phyloP scores from a whole-genome alignment of 495 filamentous ascomycete genomes.

The Trichoderma asperelloides region DNA sequence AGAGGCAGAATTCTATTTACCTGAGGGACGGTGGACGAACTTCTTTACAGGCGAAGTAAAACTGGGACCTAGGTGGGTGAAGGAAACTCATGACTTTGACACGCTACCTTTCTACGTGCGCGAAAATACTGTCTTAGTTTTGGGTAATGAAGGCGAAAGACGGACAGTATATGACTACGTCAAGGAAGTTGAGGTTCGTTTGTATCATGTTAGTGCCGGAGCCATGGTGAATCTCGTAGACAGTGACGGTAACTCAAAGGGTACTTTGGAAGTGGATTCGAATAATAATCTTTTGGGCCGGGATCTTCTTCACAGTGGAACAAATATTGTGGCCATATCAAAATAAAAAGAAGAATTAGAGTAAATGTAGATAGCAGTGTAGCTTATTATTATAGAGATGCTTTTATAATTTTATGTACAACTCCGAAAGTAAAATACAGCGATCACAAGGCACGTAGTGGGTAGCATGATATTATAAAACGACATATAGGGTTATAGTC shows the following conservation, averaged over 20 bases:
- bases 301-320: not conserved
- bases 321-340: not conserved
- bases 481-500: too few species aligned
- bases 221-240: conserved; percentile 28
- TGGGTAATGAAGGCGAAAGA: conserved; percentile 35
- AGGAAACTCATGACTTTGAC: conserved; percentile 37
- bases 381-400: conserved; percentile 16
- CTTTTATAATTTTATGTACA: not conserved
- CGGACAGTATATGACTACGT: conserved; percentile 43
- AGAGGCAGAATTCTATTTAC: conserved; percentile 54
- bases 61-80: conserved; percentile 38
- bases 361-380: conserved; percentile 15
- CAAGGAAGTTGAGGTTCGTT: conserved; percentile 32
- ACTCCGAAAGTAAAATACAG: too few species aligned
- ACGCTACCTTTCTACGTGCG: conserved; percentile 41
- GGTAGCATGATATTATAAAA: too few species aligned
- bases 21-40: conserved; percentile 48
- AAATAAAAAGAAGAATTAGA: not conserved
- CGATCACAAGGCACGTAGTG: too few species aligned
- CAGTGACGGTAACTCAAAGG: conserved; percentile 20
- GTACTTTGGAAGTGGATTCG: not conserved
- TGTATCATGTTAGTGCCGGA: conserved; percentile 28
- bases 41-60: conserved; percentile 38
- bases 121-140: conserved; percentile 37
- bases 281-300: not conserved